Evolutionary conservation across 768 basidiomycete genomes (phyloP), one percentile per base, ranked within the genome.

Genomic region (Suillus spraguei): DNA sequence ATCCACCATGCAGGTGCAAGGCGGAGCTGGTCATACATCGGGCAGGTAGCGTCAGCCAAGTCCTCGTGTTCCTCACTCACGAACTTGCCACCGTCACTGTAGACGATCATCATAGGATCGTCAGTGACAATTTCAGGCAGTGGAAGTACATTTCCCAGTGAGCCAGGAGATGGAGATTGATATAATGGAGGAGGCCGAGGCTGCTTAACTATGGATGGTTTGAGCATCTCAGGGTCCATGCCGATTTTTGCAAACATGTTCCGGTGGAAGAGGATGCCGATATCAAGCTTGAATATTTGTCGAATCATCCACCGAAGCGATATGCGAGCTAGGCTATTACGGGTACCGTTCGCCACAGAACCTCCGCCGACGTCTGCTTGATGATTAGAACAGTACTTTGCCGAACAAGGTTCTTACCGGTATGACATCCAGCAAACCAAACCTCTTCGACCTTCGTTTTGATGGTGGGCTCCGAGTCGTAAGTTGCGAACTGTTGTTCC

Each of bases 241-340:
- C 87, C 81, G 11, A 83, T 71, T 5, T 70, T 63, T 20, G 71
- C 72, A 46, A 88, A 76, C 22, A 74, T 77, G 32, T 79, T 77
- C 2, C 77, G 67, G 22, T 82, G 74, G 76, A 90, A 90, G 68
- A 87, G 76, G 65, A 90, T 87, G 0, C 88, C 88, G 1, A 79
- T 79, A 4, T 85, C 69, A 8, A 81, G 70, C 58, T 77, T 78
- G 80, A 90, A 87, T 65, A 82, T 84, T 69, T 91, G 82, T 44
- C 89, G 83, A 63, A 91, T 78, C 88, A 91, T 90, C 89, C 90
- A 94, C 59, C 90, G 84, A 38, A 94, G 80, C 1, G 91, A 78
- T 49, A 92, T 89, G 46, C 89, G 85, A 1, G 90, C 86, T 4
- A 93, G 80, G 53, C 81, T 84, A 67, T 88, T 83, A 14, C 79